Percentiles rank a stretch among this genome's conserved stretches.
These are phyloP conservation scores for Typha latifolia DNA, from an alignment of 176 grass and related monocot genomes.

Conservation along the genomic window DNA sequence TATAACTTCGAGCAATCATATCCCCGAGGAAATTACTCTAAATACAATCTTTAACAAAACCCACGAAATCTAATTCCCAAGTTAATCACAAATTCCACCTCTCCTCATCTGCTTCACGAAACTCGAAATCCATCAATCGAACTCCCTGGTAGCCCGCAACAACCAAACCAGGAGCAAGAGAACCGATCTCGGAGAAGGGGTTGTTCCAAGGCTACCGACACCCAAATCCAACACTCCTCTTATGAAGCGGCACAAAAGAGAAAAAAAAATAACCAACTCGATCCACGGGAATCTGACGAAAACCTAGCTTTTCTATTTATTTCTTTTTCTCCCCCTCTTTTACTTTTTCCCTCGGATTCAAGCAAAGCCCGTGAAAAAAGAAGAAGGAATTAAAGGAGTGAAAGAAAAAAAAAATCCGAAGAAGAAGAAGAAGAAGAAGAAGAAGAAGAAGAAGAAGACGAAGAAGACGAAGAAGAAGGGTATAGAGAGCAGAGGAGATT, in stretches of 20 bases:
- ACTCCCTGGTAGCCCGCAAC: too few species aligned
- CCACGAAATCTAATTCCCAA: background rate
- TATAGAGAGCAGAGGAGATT: too few species aligned
- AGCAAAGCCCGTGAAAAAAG: conserved; percentile 34
- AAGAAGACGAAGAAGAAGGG: too few species aligned
- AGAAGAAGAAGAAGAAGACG: too few species aligned
- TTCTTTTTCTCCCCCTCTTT: background rate
- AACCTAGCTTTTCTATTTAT: background rate
- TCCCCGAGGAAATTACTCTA: background rate
- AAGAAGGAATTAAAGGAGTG: background rate
- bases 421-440: too few species aligned
- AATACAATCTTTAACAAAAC: background rate
- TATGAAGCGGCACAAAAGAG: background rate
- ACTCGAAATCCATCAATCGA: background rate
- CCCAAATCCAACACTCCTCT: background rate
- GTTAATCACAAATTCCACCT: background rate
- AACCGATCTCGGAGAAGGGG: too few species aligned
- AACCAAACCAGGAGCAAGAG: too few species aligned
- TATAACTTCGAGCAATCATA: background rate
- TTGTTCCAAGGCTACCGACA: background rate
- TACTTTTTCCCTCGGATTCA: conserved; percentile 4
- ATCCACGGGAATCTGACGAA: background rate
- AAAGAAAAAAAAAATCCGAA: too few species aligned
- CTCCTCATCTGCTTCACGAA: background rate
- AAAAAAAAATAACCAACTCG: background rate